Base-by-base conservation (phyloP, 495 filamentous ascomycete species). In the Tuber microsphaerosporum region DNA sequence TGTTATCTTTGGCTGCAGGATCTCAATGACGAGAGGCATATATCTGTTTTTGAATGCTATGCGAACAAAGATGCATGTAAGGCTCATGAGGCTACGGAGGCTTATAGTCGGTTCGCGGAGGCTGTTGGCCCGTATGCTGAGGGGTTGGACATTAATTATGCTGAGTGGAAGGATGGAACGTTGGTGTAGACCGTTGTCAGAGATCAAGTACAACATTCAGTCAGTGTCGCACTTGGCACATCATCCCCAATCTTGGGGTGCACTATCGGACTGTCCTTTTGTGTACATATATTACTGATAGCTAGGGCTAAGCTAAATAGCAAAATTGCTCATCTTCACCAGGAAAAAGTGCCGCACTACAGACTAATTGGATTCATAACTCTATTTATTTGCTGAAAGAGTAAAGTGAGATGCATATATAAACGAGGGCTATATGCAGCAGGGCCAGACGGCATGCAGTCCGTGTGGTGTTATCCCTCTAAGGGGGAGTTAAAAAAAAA, bases 381-480 rank as follows among this genome's bases (percentile, higher is more conserved):
- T 39, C 69, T 68, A 31, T 72, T 72, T 76, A 73, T 74, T 73
- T 51, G 73, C 20, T 44, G 45, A 12, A 75, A 45, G 20, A 37
- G 71, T 73, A 43, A 75, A 75, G 61, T 69, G 70, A 73, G 69
- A 75, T 73, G 75, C 77, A 79, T 79, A 79, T 79, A 48, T 79
- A 75, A 79, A 68, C 70, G 77, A 79, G 73, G 44, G 77, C 71
- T 75, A 79, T 78, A 79, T 75, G 76, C 72, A 69, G 22, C 42
- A 39, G 14, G 56, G 45, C 73, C 70, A 46, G 26, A 65, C 26
- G 14, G 26, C 56, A 65, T 65, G 56, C 56, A 19, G 56, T 65
- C 56, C 56, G n/a, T 7, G 56, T 51, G 72, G 71, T 61, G 69
- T 69, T 75, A 45, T 39, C 75, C 48, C 56, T 61, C 34, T n/a